Conservation (phyloP, 305 asterid genomes). For the Fraxinus angustifolia region DNA sequence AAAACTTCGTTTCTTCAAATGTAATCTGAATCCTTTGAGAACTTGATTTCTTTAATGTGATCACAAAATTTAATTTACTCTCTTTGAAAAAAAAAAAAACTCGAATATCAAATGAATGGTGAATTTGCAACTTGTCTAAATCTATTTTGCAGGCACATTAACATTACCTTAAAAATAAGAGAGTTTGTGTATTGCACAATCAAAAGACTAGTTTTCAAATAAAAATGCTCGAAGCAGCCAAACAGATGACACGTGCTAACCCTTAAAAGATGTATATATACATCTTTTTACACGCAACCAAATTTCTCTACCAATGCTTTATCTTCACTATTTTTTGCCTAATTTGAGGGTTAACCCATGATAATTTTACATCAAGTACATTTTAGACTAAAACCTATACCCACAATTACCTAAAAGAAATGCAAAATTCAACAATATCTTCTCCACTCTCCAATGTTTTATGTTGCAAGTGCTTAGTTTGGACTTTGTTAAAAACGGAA, state of each 20-base stretch:
- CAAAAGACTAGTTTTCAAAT: no score
- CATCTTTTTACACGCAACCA: neutral
- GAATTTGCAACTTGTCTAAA: no score
- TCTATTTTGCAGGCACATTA: no score
- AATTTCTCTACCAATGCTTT: neutral
- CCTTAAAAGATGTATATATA: neutral
- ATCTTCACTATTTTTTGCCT: neutral
- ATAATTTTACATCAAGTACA: neutral
- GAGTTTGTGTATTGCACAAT: no score
- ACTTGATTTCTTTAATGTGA: no score
- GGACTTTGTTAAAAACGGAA: neutral
- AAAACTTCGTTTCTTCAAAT: no score
- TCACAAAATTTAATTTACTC: no score
- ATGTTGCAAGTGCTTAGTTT: neutral
- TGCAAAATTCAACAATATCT: neutral
- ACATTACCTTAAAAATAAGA: no score
- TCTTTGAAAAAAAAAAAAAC: no score
- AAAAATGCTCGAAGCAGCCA: no score
- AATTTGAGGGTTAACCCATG: neutral
- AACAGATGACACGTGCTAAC: neutral
- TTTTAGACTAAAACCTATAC: neutral
- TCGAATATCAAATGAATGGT: no score
- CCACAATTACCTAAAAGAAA: neutral
- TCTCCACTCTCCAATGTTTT: neutral
- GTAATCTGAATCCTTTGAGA: no score